Conservation (phyloP, 176 grass and related monocot genomes). For the Juncus inflexus region DNA sequence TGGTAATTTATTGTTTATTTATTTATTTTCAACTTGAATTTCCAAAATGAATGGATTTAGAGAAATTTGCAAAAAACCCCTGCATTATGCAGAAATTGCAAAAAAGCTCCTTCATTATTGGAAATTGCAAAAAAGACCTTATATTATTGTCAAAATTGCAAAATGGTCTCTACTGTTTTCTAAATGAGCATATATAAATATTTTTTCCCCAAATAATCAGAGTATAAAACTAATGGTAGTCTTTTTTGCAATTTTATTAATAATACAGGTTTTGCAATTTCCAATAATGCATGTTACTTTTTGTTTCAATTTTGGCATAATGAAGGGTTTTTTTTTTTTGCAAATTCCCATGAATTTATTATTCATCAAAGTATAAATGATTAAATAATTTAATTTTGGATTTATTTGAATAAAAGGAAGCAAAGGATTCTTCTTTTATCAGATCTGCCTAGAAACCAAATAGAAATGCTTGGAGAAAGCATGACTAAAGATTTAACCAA, state of each 20-base stretch:
- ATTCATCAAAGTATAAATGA: too few relatives aligned
- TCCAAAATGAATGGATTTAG: too few relatives aligned
- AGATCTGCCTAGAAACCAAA: conserved; percentile 88
- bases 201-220: background rate
- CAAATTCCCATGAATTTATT: too few relatives aligned
- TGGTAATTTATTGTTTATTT: background rate
- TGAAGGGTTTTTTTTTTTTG: too few relatives aligned
- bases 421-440: conserved; percentile 94
- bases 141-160: too few relatives aligned
- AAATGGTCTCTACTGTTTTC: too few relatives aligned
- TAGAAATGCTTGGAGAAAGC: conserved; percentile 82
- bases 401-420: conserved; percentile 66
- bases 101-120: too few relatives aligned
- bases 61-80: background rate
- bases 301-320: background rate
- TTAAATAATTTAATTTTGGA: too few relatives aligned
- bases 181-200: background rate
- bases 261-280: background rate
- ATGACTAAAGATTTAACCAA: conserved; percentile 80
- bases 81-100: conserved; percentile 21
- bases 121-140: too few relatives aligned
- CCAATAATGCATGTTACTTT: conserved; percentile 22
- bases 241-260: background rate
- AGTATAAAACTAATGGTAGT: background rate
- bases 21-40: too few relatives aligned